These are phyloP conservation scores for Starmerella sp. DNA, from an alignment of 805 yeast species.

Conservation along the genomic window DNA sequence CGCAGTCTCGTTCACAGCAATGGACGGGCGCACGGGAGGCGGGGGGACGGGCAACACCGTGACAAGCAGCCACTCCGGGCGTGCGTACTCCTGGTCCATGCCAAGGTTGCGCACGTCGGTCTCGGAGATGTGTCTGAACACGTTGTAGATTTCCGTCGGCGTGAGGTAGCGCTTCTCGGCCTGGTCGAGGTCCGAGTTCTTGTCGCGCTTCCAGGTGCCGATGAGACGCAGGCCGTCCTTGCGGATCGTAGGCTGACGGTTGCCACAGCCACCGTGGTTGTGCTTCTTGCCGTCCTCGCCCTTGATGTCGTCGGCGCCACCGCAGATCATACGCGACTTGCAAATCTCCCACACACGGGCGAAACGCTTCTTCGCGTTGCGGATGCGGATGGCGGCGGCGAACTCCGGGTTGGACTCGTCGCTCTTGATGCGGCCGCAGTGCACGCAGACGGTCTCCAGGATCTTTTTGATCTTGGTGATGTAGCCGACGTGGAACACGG, in stretches of 20 bases:
- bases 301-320: conserved; percentile 52
- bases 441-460: conserved; percentile 95
- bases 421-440: conserved; percentile 86
- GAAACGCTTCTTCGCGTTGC: conserved; percentile 91
- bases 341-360: conserved; percentile 93
- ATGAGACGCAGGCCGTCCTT: conserved; percentile 90
- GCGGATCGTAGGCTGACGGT: conserved; percentile 88
- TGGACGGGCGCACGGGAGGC: conserved; percentile 97
- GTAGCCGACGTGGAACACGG: conserved; percentile 92
- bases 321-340: conserved; percentile 83
- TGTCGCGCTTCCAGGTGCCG: conserved; percentile 97
- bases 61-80: conserved; percentile 97
- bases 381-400: conserved; percentile 78
- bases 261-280: conserved; percentile 93
- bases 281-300: conserved; percentile 45
- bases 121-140: conserved; percentile 78
- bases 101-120: conserved; percentile 78
- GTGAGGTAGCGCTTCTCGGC: conserved; percentile 84
- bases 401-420: conserved; percentile 75
- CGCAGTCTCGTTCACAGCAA: conserved; percentile 95
- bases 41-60: conserved; percentile 99
- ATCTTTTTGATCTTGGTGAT: conserved; percentile 87
- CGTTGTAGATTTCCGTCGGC: conserved; percentile 81
- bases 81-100: conserved; percentile 87
- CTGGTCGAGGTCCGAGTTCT: conserved; percentile 71